A percentile compares a stretch with the other conserved stretches of the same genome.
These are phyloP conservation scores for Grosmannia clavigera DNA, from an alignment of 2,329 filamentous ascomycete species.

Conservation along the genomic window DNA sequence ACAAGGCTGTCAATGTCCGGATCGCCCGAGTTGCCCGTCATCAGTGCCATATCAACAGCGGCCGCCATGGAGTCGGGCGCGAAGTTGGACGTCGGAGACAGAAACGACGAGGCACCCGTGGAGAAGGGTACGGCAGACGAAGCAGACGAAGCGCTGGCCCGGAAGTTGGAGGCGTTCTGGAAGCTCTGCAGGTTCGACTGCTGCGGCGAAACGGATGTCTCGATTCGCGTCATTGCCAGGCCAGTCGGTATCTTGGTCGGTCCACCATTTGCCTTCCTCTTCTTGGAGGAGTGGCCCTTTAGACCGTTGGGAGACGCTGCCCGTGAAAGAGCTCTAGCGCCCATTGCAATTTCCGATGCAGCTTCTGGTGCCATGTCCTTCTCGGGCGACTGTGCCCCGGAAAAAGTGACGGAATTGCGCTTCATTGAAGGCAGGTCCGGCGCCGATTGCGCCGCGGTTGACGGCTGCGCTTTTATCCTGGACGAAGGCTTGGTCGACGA, in stretches of 20 bases:
- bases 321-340: slow-evolving; percentile 52
- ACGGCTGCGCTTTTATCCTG: slow-evolving; percentile 12
- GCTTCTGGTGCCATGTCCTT: slow-evolving; percentile 18
- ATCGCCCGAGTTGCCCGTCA: slow-evolving; percentile 10
- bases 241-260: slow-evolving; percentile 57
- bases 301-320: slow-evolving; percentile 59
- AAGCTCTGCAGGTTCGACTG: slow-evolving; percentile 24
- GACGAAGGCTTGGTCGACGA: slow-evolving; percentile 4
- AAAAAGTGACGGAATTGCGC: slow-evolving; percentile 29
- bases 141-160: slow-evolving; percentile 19
- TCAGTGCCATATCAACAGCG: slow-evolving; percentile 12
- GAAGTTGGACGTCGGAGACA: slow-evolving; percentile 18
- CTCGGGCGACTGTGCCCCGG: not conserved
- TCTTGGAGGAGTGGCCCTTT: slow-evolving; percentile 58
- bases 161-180: slow-evolving; percentile 15
- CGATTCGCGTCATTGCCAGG: slow-evolving; percentile 71
- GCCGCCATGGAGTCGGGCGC: slow-evolving; percentile 12
- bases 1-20: slow-evolving; percentile 12
- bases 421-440: slow-evolving; percentile 51
- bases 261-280: slow-evolving; percentile 60
- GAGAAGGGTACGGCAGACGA: slow-evolving; percentile 40
- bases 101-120: slow-evolving; percentile 31
- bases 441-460: slow-evolving; percentile 41
- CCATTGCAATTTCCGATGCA: not conserved
- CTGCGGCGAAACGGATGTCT: slow-evolving; percentile 35